Base-by-base conservation (phyloP, 371 early-diverging fungal genomes). In the Fennellomyces sp. region DNA sequence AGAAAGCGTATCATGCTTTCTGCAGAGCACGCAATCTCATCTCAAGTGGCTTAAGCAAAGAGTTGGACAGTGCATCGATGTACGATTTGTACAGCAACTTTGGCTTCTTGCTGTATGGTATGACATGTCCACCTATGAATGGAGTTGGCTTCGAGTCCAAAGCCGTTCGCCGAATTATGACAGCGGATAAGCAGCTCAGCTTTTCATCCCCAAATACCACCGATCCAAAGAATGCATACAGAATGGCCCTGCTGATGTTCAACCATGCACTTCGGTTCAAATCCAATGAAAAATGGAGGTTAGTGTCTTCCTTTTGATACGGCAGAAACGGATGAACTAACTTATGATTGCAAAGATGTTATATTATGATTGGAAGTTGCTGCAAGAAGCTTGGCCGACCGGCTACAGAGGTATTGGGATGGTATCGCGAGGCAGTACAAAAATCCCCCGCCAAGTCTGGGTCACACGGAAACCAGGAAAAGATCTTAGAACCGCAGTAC, bases 121-220 rank as follows among this genome's bases (percentile, higher is more conserved):
- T 90, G 58, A 70, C 78, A n/a, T 78, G 86, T 2, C 65, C 77
- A 19, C 92, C 92, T 2, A 89, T 92, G 88, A 61, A 71, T n/a
- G 82, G 85, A 72, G 74, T 73, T 33, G 86, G 88, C 0, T 69
- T 82, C 36, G 50, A 61, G 45, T 42, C 55, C 7, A 42, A 63
- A 31, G 28, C 21, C 49, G 17, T 31, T 17, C 52, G 51, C 15
- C 42, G 58, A 6, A 51, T 28, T 6, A 25, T 73, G 27, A 51
- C 15, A 59, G 66, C 25, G 65, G 72, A 5, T 39, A 61, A 61
- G 21, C 61, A 61, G 30, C 26, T 68, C 8, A 25, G 49, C 7
- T 28, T 51, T 8, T 31, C 47, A 0, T 58, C 54, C 2, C 49
- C 11, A 5, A 52, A 36, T 17, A 52, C 38, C 2, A 65, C 69